Evolutionary conservation across 2,329 filamentous ascomycete genomes (phyloP), one percentile per base, ranked within the genome.

Genomic region (Aaosphaeria arxii): DNA sequence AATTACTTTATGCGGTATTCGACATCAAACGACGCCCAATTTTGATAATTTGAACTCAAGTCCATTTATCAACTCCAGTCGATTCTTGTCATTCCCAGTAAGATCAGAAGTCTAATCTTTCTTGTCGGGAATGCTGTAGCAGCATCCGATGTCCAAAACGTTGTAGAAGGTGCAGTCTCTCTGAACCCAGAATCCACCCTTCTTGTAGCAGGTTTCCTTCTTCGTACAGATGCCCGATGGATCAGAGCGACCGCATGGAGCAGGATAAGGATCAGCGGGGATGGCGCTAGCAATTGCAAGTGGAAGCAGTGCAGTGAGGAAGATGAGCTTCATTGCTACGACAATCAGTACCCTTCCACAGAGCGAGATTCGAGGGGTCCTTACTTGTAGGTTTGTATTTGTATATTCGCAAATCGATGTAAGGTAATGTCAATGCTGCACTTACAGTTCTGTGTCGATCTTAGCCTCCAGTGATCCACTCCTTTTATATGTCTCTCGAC

Each of bases 81-180:
- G 3, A 3, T 2, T 24, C 17, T 24, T 24, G 2, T 24, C 17
- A 24, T 24, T 24, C 17, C 17, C 3, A 24, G 17, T 24, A 24
- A 24, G 17, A 24, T 24, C 3, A 24, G 17, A 24, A 3, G 17
- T 3, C 17, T 24, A 24, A 24, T 54, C 45, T 45, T 55, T 51
- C 43, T 58, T 52, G 7, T 56, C 54, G 4, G 61, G 58, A 31
- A 64, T 59, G 29, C 52, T 47, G 44, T 64, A 64, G 52, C 62
- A 65, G 47, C 62, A 65, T 5, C 62, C 60, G 33, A 65, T 57
- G 39, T 65, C 62, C 35, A 58, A 44, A 7, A 64, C 59, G 38
- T 64, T 56, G 46, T 65, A 65, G 40, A 64, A 65, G 1, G 52
- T 53, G 45, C 62, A 65, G 41, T 65, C 62, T 6, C 62, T 50